A percentile compares a stretch with the other conserved stretches of the same genome.
Evolutionary conservation across 2,329 filamentous ascomycete species (phyloP).

Genomic region (Xylaria polymorpha): DNA sequence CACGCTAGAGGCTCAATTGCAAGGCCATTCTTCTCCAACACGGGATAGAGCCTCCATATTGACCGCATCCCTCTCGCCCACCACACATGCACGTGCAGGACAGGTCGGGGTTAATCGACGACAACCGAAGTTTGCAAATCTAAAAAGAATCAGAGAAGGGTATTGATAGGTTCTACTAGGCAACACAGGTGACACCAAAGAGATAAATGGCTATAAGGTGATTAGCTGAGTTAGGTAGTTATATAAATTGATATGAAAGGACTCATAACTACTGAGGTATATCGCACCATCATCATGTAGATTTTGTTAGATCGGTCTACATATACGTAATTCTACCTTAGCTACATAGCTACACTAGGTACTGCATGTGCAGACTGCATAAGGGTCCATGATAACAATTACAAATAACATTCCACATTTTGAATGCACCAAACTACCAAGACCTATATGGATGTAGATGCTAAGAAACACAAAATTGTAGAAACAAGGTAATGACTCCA

Average conservation of each 20-base stretch:
- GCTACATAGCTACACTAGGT: background rate
- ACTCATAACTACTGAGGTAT: background rate
- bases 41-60: conserved; percentile 22
- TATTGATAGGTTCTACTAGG: background rate
- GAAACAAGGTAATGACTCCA: background rate
- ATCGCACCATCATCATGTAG: background rate
- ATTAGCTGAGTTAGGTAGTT: too few species aligned
- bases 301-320: background rate
- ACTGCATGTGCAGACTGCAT: background rate
- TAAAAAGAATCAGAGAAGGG: background rate
- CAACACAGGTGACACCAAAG: background rate
- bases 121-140: background rate
- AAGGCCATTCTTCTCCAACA: conserved; percentile 10
- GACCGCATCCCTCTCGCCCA: conserved; percentile 16
- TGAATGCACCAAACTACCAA: background rate
- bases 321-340: too few species aligned
- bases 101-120: background rate
- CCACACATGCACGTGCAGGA: background rate
- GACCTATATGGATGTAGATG: background rate
- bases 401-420: background rate
- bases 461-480: background rate
- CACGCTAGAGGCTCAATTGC: conserved; percentile 4
- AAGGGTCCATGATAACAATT: background rate
- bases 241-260: background rate
- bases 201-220: background rate